Conservation (phyloP, 2,329 filamentous ascomycete genomes). For the Aspergillus puulaauensis region DNA sequence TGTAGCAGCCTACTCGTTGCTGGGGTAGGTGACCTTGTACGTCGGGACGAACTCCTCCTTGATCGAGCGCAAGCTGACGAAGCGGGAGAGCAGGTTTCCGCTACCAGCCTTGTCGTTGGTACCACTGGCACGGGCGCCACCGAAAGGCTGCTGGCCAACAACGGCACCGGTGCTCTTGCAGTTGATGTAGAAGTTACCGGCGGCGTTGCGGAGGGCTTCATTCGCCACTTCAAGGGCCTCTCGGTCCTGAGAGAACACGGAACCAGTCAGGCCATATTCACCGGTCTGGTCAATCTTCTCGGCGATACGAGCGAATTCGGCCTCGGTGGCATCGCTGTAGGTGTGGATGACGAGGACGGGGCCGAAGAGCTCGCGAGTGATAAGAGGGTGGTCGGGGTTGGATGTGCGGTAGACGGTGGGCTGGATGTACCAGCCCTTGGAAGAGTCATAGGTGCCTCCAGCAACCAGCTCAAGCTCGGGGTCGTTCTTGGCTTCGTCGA, state of each 20-base stretch:
- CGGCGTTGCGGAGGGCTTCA: slow-evolving; percentile 36
- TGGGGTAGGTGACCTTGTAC: slow-evolving; percentile 66
- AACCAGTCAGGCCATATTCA: slow-evolving; percentile 44
- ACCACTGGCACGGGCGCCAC: slow-evolving; percentile 66
- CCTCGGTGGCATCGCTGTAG: slow-evolving; percentile 66
- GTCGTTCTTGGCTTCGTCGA: slow-evolving; percentile 78
- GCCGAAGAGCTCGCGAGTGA: slow-evolving; percentile 79
- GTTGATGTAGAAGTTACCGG: slow-evolving; percentile 46
- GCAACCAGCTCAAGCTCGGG: slow-evolving; percentile 68
- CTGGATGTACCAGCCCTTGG: slow-evolving; percentile 78
- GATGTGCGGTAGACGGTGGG: slow-evolving; percentile 78
- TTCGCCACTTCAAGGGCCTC: slow-evolving; percentile 36
- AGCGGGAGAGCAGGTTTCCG: slow-evolving; percentile 61
- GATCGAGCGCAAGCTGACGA: slow-evolving; percentile 66
- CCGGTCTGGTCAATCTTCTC: slow-evolving; percentile 46
- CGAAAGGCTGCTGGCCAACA: slow-evolving; percentile 71
- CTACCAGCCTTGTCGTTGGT: slow-evolving; percentile 74
- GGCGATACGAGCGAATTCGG: slow-evolving; percentile 61
- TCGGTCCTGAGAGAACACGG: slow-evolving; percentile 42
- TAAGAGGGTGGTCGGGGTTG: slow-evolving; percentile 70
- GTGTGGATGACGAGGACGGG: slow-evolving; percentile 73
- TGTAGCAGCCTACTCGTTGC: slow-evolving; percentile 51
- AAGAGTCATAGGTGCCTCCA: slow-evolving; percentile 75
- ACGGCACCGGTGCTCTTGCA: slow-evolving; percentile 64
- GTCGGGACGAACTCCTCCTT: slow-evolving; percentile 74